Evolutionary conservation across 202 grass and related monocot genomes (phyloP).

Genomic region (Alloteropsis angusta): DNA sequence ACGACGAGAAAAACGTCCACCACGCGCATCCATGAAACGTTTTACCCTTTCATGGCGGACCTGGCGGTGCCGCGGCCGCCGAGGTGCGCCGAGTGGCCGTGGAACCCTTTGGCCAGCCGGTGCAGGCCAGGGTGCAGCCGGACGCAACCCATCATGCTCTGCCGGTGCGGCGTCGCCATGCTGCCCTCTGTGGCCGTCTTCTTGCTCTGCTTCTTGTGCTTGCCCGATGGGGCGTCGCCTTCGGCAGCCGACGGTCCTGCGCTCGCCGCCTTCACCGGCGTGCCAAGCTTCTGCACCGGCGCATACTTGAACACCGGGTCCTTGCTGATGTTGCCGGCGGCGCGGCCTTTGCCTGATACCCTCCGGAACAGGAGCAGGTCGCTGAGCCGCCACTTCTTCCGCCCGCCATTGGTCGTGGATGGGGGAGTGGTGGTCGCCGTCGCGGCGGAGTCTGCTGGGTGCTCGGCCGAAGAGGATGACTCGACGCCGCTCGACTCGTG

Average conservation of each 20-base stretch:
- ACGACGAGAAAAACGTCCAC: not conserved
- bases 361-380: constrained; percentile 92
- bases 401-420: constrained; percentile 8
- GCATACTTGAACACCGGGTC: constrained; percentile 74
- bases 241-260: not conserved
- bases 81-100: constrained; percentile 29
- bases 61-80: constrained; percentile 27
- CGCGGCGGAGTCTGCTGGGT: not conserved
- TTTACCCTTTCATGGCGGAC: constrained; percentile 27
- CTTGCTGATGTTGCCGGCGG: constrained; percentile 34
- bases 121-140: constrained; percentile 56
- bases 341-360: constrained; percentile 36
- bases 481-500: not conserved
- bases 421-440: not conserved
- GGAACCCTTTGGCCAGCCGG: constrained; percentile 54
- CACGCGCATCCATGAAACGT: not conserved
- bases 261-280: constrained; percentile 19
- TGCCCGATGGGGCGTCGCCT: constrained; percentile 11
- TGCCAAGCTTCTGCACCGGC: constrained; percentile 26
- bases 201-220: constrained; percentile 41
- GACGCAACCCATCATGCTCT: constrained; percentile 47
- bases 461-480: not conserved
- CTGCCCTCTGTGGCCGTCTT: not conserved
- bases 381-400: constrained; percentile 73
- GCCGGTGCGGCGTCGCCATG: constrained; percentile 24